phyloP scores from a whole-genome alignment of 2,329 filamentous ascomycete genomes.

The Chaetomium olivaceum region DNA sequence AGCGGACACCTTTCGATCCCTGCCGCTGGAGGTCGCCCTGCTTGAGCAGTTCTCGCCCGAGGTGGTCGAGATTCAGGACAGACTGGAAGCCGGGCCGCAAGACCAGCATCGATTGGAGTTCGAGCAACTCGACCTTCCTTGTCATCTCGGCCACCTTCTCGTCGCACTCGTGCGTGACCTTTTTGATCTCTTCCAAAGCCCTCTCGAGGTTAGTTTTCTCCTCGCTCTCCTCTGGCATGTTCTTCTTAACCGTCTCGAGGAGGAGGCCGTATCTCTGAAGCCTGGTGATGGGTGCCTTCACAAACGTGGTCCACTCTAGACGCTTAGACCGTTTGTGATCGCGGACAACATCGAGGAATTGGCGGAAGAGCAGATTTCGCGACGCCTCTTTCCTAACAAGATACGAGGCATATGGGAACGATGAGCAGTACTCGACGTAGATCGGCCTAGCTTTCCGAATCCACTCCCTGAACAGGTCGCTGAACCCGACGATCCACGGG shows the following conservation, averaged over 20 bases:
- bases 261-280: slow-evolving; percentile 88
- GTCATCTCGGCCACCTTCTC: slow-evolving; percentile 88
- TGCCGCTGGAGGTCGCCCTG: slow-evolving; percentile 87
- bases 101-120: slow-evolving; percentile 79
- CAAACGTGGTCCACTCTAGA: slow-evolving; percentile 89
- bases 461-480: slow-evolving; percentile 97
- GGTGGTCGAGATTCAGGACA: slow-evolving; percentile 87
- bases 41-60: slow-evolving; percentile 87
- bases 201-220: slow-evolving; percentile 82
- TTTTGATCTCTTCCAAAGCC: slow-evolving; percentile 88
- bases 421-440: slow-evolving; percentile 89
- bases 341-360: slow-evolving; percentile 79
- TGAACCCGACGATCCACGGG: slow-evolving; percentile 90
- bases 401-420: slow-evolving; percentile 81
- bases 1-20: slow-evolving; percentile 84
- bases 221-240: slow-evolving; percentile 79
- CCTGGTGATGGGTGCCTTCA: slow-evolving; percentile 90
- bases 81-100: slow-evolving; percentile 85
- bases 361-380: slow-evolving; percentile 80
- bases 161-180: slow-evolving; percentile 88
- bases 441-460: slow-evolving; percentile 87
- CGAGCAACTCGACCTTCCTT: slow-evolving; percentile 85
- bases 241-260: slow-evolving; percentile 78
- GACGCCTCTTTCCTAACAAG: slow-evolving; percentile 81
- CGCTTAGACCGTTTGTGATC: slow-evolving; percentile 78